Base-by-base conservation (phyloP, 148 eudicot genomes). In the Cornus suecica region DNA sequence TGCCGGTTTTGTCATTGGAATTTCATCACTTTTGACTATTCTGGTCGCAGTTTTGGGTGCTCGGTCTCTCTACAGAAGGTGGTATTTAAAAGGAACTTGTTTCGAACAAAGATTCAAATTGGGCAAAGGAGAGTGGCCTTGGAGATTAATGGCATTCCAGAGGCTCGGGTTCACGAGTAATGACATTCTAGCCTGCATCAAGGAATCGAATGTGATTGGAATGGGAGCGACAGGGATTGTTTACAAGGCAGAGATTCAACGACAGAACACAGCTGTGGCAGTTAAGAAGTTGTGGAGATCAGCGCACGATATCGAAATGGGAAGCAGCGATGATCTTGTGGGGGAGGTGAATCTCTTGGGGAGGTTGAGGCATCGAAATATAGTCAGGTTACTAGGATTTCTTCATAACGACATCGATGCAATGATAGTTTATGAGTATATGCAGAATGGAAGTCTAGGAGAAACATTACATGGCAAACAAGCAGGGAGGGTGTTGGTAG, bases 101-200 rank as follows among this genome's bases (percentile, higher is more conserved):
- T 93, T 91, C 14, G 89, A 87, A 80, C 90, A 87, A 69, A 89
- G 87, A 22, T 84, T 77, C 67, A 92, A 87, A 69, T 74, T 65
- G 45, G 81, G 87, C 18, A 80, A 74, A 22, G 88, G 89, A 8
- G 89, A 82, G 24, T 94, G 97, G 98, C 98, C 98, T 2, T 92
- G 97, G 97, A 90, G 97, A 67, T 69, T 92, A 63, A 87, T 92
- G 92, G 91, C 92, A 54, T 92, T 92, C 77, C 97, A 92, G 79
- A 87, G 89, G 81, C 87, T 88, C 27, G 82, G 84, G 31, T 94
- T 94, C 83, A 87, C 87, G 0, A 86, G 89, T 80, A 80, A 74
- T 26, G 98, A 94, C 68, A 83, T 94, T 25, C 77, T 94, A 23
- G 78, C 88, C 1, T 87, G 94, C 79, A 77, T 91, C 15, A 90